Percentiles rank a stretch among this genome's conserved stretches.
Evolutionary conservation across 768 basidiomycete genomes (phyloP).

Genomic region (Galerina sulciceps): DNA sequence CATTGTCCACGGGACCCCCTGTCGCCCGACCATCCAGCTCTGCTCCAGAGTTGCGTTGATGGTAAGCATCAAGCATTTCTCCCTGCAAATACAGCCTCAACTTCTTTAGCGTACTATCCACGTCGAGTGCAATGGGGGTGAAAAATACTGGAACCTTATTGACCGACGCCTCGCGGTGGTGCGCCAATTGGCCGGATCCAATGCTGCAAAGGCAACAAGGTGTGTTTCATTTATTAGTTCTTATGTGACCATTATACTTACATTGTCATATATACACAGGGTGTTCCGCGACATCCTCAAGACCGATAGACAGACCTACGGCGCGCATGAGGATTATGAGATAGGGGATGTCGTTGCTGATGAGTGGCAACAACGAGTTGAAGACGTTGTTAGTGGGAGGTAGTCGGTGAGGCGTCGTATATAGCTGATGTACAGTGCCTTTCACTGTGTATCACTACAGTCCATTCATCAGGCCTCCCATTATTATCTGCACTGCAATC

Average conservation of each 20-base stretch:
- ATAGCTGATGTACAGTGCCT: not conserved
- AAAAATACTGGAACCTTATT: slow-evolving; percentile 16
- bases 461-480: no score
- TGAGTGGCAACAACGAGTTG: slow-evolving; percentile 15
- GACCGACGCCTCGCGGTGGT: slow-evolving; percentile 11
- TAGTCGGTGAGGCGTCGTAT: not conserved
- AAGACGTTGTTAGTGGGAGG: slow-evolving; percentile 8
- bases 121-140: slow-evolving; percentile 10
- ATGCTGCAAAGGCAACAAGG: not conserved
- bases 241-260: slow-evolving; percentile 1
- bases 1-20: slow-evolving; percentile 8
- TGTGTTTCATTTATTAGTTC: not conserved
- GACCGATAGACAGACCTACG: slow-evolving; percentile 10
- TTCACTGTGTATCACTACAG: not conserved
- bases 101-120: slow-evolving; percentile 7
- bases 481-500: not conserved
- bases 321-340: slow-evolving; percentile 5
- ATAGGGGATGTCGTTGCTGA: slow-evolving; percentile 8
- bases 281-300: slow-evolving; percentile 8
- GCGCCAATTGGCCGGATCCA: not conserved
- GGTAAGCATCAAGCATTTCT: slow-evolving; percentile 2
- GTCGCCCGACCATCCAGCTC: slow-evolving; percentile 12
- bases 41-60: slow-evolving; percentile 16
- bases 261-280: slow-evolving; percentile 7
- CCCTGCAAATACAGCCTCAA: not conserved